phyloP scores from a whole-genome alignment of 2,329 filamentous ascomycete species.

The Colletotrichum agaves region DNA sequence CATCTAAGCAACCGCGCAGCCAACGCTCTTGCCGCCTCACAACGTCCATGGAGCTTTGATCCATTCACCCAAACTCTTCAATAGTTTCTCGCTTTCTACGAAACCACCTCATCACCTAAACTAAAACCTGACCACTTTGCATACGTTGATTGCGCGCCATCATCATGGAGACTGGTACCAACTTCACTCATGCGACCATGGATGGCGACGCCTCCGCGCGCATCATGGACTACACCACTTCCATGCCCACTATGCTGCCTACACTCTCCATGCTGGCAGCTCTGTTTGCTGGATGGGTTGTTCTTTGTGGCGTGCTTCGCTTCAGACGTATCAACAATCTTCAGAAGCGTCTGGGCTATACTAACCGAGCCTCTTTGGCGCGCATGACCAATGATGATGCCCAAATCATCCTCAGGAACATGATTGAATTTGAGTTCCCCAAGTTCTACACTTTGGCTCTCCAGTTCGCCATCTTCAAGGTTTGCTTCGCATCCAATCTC shows the following conservation, averaged over 20 bases:
- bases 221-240: not conserved
- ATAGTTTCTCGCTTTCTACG: not conserved
- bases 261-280: conserved; percentile 18
- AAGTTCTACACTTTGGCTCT: conserved; percentile 50
- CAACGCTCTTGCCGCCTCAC: too few species aligned
- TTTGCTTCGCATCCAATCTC: conserved; percentile 22
- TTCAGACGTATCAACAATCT: conserved; percentile 48
- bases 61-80: not conserved
- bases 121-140: not conserved
- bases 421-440: conserved; percentile 51
- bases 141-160: not conserved
- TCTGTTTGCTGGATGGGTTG: conserved; percentile 45
- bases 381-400: conserved; percentile 57
- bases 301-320: conserved; percentile 50
- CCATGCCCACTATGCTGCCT: not conserved
- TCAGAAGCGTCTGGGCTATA: conserved; percentile 46
- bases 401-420: conserved; percentile 53
- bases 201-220: not conserved
- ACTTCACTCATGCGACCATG: not conserved
- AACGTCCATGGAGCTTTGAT: not conserved
- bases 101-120: not conserved
- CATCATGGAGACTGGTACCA: conserved; percentile 19
- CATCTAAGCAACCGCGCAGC: too few species aligned
- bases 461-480: conserved; percentile 55
- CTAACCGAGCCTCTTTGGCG: conserved; percentile 49